Evolutionary conservation across 1,284 basidiomycete genomes (phyloP).

Genomic region (Wallemia hederae): DNA sequence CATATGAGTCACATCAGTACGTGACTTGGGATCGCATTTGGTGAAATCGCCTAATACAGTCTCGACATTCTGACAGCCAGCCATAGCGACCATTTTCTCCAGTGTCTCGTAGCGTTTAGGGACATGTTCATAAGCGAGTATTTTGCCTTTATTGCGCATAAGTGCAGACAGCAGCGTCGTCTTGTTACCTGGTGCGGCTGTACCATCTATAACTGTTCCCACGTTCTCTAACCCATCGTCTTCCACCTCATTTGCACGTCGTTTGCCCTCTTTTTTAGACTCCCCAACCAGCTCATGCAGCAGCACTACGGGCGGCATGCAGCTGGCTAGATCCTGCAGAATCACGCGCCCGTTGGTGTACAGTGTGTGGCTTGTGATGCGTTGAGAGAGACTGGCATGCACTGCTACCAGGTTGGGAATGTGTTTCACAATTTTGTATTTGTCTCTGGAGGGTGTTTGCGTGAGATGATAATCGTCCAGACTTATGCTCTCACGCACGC

Average conservation of each 20-base stretch:
- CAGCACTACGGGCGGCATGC: constrained; percentile 69
- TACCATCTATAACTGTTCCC: constrained; percentile 57
- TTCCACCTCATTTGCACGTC: constrained; percentile 9
- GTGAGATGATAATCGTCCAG: neutral
- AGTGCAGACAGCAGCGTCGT: constrained; percentile 74
- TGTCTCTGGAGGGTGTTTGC: constrained; percentile 18
- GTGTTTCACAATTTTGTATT: constrained; percentile 42
- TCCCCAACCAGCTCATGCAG: constrained; percentile 7
- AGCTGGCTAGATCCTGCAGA: constrained; percentile 89
- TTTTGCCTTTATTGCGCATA: constrained; percentile 50
- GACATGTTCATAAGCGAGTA: constrained; percentile 60
- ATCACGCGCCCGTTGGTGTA: constrained; percentile 56
- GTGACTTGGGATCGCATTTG: constrained; percentile 35
- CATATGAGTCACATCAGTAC: constrained; percentile 48
- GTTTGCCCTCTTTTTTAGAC: neutral
- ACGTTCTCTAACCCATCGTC: constrained; percentile 12
- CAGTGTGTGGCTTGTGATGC: constrained; percentile 29
- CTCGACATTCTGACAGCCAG: constrained; percentile 45
- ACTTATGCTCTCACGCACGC: constrained; percentile 3
- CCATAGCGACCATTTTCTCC: constrained; percentile 46
- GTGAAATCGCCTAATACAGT: constrained; percentile 52
- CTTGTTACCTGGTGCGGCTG: constrained; percentile 93
- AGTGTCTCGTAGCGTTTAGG: constrained; percentile 47
- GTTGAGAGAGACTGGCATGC: constrained; percentile 24
- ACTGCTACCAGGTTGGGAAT: constrained; percentile 54